Evolutionary conservation across 78 protist genomes (phyloP).

Genomic region (Cavenderia fasciculata): DNA sequence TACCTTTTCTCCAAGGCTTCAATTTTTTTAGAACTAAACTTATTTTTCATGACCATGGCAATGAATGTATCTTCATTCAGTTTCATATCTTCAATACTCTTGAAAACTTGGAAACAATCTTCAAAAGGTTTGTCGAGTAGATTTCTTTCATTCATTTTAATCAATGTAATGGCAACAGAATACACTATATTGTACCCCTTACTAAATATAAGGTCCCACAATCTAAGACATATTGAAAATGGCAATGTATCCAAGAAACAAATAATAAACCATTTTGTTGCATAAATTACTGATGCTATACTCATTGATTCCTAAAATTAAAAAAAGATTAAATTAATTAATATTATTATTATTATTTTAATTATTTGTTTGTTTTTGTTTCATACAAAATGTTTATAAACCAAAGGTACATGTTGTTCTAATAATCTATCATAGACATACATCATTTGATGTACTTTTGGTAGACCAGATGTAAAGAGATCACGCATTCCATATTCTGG

Average conservation of each 20-base stretch:
- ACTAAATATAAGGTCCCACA: slow-evolving; percentile 64
- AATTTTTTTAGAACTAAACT: slow-evolving; percentile 2
- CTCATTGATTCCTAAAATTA: neutral
- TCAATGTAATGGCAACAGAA: slow-evolving; percentile 33
- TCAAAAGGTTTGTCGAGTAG: slow-evolving; percentile 27
- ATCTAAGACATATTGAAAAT: slow-evolving; percentile 6
- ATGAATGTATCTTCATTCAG: slow-evolving; percentile 42
- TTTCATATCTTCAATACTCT: neutral
- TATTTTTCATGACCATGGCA: slow-evolving; percentile 2
- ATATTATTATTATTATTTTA: neutral
- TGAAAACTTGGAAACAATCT: slow-evolving; percentile 22
- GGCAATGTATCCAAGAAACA: slow-evolving; percentile 59
- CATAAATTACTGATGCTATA: slow-evolving; percentile 13
- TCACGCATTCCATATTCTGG: slow-evolving; percentile 13
- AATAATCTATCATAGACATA: slow-evolving; percentile 39
- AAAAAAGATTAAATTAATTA: neutral
- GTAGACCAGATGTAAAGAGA: slow-evolving; percentile 26
- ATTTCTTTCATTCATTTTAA: slow-evolving; percentile 32
- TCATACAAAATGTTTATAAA: slow-evolving; percentile 30
- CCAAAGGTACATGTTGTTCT: slow-evolving; percentile 2
- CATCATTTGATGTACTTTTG: slow-evolving; percentile 13
- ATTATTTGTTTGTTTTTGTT: neutral
- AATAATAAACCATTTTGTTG: slow-evolving; percentile 66
- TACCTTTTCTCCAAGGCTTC: slow-evolving; percentile 20
- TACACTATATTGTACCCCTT: slow-evolving; percentile 46